Base-by-base conservation (phyloP, 345 rosid genomes). In the Salix dunnii region DNA sequence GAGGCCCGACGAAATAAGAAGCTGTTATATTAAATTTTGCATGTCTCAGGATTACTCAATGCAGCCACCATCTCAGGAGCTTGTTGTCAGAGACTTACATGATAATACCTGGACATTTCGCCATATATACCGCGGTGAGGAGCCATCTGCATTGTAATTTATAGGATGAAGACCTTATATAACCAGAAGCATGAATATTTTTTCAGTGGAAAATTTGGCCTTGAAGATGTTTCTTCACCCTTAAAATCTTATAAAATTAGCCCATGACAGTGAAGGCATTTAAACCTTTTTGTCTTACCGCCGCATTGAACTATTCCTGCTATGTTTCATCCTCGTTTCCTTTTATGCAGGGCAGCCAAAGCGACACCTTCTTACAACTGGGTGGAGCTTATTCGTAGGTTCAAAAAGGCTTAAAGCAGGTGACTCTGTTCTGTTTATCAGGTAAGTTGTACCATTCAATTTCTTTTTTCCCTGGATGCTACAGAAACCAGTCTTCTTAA, bases 41-140 rank as follows among this genome's bases (percentile, higher is more conserved):
- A 27, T 3, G 30, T 80, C 74, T 69, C 80, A 96, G 99, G 98
- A 96, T 82, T 96, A 85, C 79, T 82, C 97, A 33, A 88, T 92
- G 89, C 99, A 94, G 73, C 99, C 98, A 0, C 99, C 99, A 61
- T 86, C 90, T 46, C 99, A 96, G 77, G 99, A 94, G 86, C 98
- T 96, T 84, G 91, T 96, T 70, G 97, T 94, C 49, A 82, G 94
- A 78, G 99, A 96, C 81, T 82, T 96, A 72, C 99, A 96, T 78
- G 97, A 92, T 73, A 91, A 92, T 80, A 89, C 91, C 46, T 96
- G 98, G 98, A 93, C 97, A 35, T 96, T 96, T 85, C 98, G 98
- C 70, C 98, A 96, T 77, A 94, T 96, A 68, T 96, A 96, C 73
- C 89, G 98, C 5, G 99, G 99, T 90, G 70, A 83, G 87, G 30